Percentiles rank a stretch among this genome's conserved stretches.
These are phyloP conservation scores for Kazachstania psychrophila DNA, from an alignment of 805 yeast species.

Conservation along the genomic window DNA sequence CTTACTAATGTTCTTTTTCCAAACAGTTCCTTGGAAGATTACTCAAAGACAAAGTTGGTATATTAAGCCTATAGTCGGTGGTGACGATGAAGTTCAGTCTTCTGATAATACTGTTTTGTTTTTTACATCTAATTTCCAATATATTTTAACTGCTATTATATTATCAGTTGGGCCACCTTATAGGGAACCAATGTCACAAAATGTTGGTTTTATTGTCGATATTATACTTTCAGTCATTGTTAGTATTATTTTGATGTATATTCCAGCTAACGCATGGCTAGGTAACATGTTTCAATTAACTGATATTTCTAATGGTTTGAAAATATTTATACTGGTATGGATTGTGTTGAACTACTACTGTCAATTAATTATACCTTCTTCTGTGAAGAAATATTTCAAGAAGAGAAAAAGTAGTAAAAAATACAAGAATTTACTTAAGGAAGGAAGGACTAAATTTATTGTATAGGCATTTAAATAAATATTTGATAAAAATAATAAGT, in stretches of 20 bases:
- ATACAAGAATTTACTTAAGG: constrained; percentile 28
- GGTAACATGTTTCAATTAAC: constrained; percentile 76
- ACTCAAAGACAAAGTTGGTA: constrained; percentile 66
- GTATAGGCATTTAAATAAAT: neutral
- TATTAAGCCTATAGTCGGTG: constrained; percentile 68
- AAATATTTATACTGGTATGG: constrained; percentile 38
- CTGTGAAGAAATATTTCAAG: constrained; percentile 27
- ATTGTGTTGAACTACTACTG: constrained; percentile 42
- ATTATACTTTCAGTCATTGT: constrained; percentile 40
- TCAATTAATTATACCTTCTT: constrained; percentile 29
- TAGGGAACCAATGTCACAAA: constrained; percentile 62
- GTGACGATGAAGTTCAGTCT: constrained; percentile 70
- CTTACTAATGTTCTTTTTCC: constrained; percentile 51
- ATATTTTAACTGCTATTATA: constrained; percentile 74
- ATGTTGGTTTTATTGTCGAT: constrained; percentile 61
- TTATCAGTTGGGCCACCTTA: constrained; percentile 91
- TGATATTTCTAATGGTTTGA: constrained; percentile 41
- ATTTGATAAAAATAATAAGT: neutral
- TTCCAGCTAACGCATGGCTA: constrained; percentile 42
- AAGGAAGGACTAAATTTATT: constrained; percentile 4
- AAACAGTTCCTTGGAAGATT: constrained; percentile 53
- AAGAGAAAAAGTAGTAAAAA: constrained; percentile 33
- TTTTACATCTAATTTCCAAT: constrained; percentile 76
- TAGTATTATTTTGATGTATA: constrained; percentile 47
- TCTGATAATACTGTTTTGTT: constrained; percentile 87